Evolutionary conservation across 2,329 filamentous ascomycete species (phyloP).

Genomic region (Curvularia sp.): DNA sequence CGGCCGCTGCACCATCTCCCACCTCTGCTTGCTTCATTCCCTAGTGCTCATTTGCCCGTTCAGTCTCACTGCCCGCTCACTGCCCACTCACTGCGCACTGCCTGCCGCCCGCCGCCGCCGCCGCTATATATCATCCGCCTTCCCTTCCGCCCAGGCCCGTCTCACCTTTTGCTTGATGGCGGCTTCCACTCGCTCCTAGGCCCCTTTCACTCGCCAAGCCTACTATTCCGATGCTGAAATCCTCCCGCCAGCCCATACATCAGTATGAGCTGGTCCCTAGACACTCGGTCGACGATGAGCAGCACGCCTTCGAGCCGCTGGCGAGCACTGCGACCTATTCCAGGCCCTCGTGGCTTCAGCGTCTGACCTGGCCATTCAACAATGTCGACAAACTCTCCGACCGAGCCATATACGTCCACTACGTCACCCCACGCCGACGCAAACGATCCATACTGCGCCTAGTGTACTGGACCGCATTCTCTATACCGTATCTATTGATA

Average conservation of each 20-base stretch:
- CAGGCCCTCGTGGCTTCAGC: slow-evolving; percentile 36
- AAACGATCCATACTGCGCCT: slow-evolving; percentile 43
- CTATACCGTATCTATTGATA: slow-evolving; percentile 41
- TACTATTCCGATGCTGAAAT: slow-evolving; percentile 25
- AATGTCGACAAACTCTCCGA: slow-evolving; percentile 39
- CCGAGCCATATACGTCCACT: slow-evolving; percentile 40
- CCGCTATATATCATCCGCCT: background rate
- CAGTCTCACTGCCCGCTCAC: background rate
- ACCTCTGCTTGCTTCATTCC: background rate
- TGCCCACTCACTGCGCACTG: background rate
- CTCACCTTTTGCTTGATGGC: slow-evolving; percentile 16
- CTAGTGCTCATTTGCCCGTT: background rate
- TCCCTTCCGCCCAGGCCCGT: background rate
- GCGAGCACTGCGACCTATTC: slow-evolving; percentile 13
- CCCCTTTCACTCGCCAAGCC: slow-evolving; percentile 13
- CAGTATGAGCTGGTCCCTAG: slow-evolving; percentile 46
- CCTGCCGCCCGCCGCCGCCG: background rate
- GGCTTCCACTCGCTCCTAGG: slow-evolving; percentile 11
- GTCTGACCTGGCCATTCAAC: slow-evolving; percentile 26
- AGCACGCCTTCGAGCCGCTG: slow-evolving; percentile 24
- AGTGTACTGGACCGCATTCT: slow-evolving; percentile 43
- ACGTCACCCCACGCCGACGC: slow-evolving; percentile 43
- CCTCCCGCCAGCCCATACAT: slow-evolving; percentile 30
- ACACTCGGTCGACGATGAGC: slow-evolving; percentile 36
- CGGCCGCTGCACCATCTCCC: background rate